Base-by-base conservation (phyloP, 164 flowering plant genomes). In the Vitis labrusca region DNA sequence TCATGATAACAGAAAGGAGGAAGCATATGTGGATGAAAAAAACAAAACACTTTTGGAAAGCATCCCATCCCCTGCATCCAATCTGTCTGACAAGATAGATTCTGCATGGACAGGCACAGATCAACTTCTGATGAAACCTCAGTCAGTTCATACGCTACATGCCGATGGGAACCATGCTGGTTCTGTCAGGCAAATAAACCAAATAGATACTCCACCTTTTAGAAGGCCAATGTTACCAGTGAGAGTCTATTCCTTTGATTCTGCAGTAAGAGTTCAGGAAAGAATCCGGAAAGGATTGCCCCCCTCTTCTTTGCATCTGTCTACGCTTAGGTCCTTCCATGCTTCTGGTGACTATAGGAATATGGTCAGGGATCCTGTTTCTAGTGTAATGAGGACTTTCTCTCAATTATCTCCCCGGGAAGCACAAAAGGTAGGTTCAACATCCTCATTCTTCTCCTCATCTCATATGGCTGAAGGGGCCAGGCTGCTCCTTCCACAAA, bases 191-290 rank as follows among this genome's bases (percentile, higher is more conserved):
- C 70, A 68, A 32, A 59, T 65, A 27, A 77, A 68, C 64, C 80
- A 74, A 66, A 59, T 57, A 50, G 88, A 85, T 37, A 82, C 72
- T 76, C 79, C 78, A 16, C 76, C 80, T 19, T 53, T 71, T 16
- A 81, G 74, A 64, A 85, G 78, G 78, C 65, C 90, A 44, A 73
- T 74, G 74, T 47, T 81, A 2, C 97, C 98, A 2, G 70, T 83
- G 66, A 79, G 98, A 73, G 97, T 93, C 59, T 79, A 88, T 71
- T 96, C 99, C 32, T 92, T 96, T 75, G 99, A 96, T 82, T 93
- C 99, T 44, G 99, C 94, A 9, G 55, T 83, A 65, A 89, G 92
- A 74, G 61, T 83, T 27, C 89, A 80, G 72, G 95, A 92, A 60
- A 85, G 82, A 74, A 75, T 77, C 5, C 69, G 51, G 19, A 88